A percentile compares a stretch with the other conserved stretches of the same genome.
Evolutionary conservation across 2,329 filamentous ascomycete genomes (phyloP).

Genomic region (Diaporthe nobilis): DNA sequence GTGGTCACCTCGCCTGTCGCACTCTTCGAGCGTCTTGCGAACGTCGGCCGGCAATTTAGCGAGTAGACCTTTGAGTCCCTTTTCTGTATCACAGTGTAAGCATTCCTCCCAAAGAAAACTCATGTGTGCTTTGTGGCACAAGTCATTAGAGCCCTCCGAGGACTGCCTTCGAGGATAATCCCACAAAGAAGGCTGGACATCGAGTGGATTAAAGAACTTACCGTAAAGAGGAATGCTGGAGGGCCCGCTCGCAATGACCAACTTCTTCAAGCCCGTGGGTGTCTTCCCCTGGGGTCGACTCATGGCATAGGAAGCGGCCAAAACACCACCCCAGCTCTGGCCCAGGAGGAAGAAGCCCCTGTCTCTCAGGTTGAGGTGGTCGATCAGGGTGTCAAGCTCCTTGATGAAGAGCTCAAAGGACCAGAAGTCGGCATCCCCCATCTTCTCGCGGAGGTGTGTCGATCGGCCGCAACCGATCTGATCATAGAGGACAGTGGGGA

Average conservation of each 20-base stretch:
- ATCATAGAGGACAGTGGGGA: conserved; percentile 65
- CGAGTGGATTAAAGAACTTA: neutral
- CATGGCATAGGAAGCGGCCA: conserved; percentile 37
- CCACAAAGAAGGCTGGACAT: neutral
- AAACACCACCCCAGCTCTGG: conserved; percentile 37
- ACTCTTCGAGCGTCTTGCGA: conserved; percentile 42
- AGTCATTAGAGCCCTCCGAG: neutral
- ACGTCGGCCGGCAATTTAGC: conserved; percentile 44
- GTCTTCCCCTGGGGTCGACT: conserved; percentile 40
- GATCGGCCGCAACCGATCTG: conserved; percentile 65
- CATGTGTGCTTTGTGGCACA: neutral
- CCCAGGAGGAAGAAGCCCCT: conserved; percentile 43
- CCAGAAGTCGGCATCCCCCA: conserved; percentile 42
- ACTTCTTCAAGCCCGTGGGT: conserved; percentile 43
- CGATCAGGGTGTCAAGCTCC: conserved; percentile 46
- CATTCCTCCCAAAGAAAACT: too few species aligned
- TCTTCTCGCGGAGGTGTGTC: conserved; percentile 61
- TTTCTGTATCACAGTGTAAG: conserved; percentile 16
- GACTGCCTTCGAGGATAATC: neutral
- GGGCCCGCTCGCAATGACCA: conserved; percentile 45
- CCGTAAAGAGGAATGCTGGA: conserved; percentile 46
- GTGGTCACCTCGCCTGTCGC: conserved; percentile 43
- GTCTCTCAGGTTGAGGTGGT: conserved; percentile 41
- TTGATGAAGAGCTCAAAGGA: conserved; percentile 46
- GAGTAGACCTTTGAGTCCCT: conserved; percentile 42